Evolutionary conservation across 768 basidiomycete species (phyloP).

Genomic region (Aureoboletus auriporus): DNA sequence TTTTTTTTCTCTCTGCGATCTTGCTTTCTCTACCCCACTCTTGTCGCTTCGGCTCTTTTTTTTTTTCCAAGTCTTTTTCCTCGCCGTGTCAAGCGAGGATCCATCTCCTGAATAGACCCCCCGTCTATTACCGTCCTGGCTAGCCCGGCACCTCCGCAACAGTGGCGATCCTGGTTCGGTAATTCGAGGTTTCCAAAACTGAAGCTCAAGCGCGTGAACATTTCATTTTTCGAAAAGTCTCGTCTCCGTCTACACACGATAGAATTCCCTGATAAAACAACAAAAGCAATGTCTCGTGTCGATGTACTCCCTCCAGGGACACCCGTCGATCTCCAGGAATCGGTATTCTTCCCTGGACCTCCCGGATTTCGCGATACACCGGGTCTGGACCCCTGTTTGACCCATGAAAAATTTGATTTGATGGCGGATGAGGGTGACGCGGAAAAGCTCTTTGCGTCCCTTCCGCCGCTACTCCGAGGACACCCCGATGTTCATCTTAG

Average conservation of each 20-base stretch:
- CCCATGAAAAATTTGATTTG: slow-evolving; percentile 49
- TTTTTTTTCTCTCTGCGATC: not conserved
- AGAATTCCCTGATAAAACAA: slow-evolving; percentile 24
- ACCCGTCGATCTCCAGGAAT: slow-evolving; percentile 26
- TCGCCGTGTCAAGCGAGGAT: slow-evolving; percentile 73
- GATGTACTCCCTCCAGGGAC: slow-evolving; percentile 40
- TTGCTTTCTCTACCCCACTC: slow-evolving; percentile 9
- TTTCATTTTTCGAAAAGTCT: slow-evolving; percentile 24
- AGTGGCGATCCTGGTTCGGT: slow-evolving; percentile 78
- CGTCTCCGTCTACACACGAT: slow-evolving; percentile 25
- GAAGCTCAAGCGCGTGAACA: slow-evolving; percentile 20
- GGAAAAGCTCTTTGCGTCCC: slow-evolving; percentile 51
- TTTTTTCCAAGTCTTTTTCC: slow-evolving; percentile 47
- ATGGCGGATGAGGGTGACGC: slow-evolving; percentile 30
- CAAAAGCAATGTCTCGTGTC: slow-evolving; percentile 50
- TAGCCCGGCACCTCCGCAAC: slow-evolving; percentile 58
- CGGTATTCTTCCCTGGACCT: slow-evolving; percentile 28
- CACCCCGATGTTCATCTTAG: slow-evolving; percentile 73
- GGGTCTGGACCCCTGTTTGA: slow-evolving; percentile 8
- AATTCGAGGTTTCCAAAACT: slow-evolving; percentile 43
- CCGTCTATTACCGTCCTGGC: slow-evolving; percentile 47
- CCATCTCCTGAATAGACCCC: slow-evolving; percentile 43
- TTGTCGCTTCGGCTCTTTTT: not conserved
- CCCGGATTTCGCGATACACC: slow-evolving; percentile 23
- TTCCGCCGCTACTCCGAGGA: slow-evolving; percentile 66